phyloP scores from a whole-genome alignment of 1,284 basidiomycete species.

The Cutaneotrichosporon mucoides region DNA sequence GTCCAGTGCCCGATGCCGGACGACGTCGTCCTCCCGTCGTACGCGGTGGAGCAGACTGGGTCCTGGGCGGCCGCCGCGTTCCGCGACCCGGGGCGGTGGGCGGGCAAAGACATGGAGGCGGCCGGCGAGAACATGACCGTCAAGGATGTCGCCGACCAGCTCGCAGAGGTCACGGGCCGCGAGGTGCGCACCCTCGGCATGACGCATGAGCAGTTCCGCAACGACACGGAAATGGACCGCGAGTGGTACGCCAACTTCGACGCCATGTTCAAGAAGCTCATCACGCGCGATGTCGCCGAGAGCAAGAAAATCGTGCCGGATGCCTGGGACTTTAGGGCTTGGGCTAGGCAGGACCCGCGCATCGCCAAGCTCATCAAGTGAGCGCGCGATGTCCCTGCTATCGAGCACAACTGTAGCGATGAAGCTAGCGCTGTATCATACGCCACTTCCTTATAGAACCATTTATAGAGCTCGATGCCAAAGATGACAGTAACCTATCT shows the following conservation, averaged over 20 bases:
- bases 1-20: conserved; percentile 23
- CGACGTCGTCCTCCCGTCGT: conserved; percentile 22
- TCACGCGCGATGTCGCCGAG: neutral
- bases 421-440: too few relatives aligned
- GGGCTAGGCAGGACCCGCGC: neutral
- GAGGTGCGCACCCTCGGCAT: neutral
- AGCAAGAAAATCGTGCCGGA: neutral
- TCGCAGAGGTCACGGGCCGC: neutral
- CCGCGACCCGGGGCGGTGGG: conserved; percentile 28
- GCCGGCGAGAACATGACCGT: conserved; percentile 1
- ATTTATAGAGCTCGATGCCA: too few relatives aligned
- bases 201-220: neutral
- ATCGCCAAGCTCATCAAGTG: neutral
- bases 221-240: neutral
- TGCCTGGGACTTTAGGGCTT: neutral
- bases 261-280: neutral
- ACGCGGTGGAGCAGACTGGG: conserved; percentile 30
- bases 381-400: too few relatives aligned
- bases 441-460: too few relatives aligned
- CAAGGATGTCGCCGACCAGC: neutral
- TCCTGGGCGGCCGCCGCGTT: conserved; percentile 29
- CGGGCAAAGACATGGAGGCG: conserved; percentile 20
- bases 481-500: too few relatives aligned
- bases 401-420: too few relatives aligned
- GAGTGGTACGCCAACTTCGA: conserved; percentile 8